phyloP scores from a whole-genome alignment of 441 rosid species.

The Eruca vesicaria region DNA sequence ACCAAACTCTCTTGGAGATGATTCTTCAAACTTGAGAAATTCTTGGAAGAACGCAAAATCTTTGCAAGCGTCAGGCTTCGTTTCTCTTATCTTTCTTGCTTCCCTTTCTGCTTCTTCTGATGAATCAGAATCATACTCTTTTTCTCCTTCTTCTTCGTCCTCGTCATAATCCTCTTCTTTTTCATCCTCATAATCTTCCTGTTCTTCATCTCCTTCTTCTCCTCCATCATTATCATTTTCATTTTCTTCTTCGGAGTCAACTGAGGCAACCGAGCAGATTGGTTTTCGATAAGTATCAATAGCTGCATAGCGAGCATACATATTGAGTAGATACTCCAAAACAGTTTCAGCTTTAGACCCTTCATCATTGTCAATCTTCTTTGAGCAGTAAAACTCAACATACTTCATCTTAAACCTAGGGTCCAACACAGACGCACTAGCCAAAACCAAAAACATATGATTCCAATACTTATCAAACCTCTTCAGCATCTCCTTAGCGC shows the following conservation, averaged over 20 bases:
- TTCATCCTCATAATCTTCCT: neutral
- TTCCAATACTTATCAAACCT: slow-evolving; percentile 74
- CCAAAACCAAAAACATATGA: slow-evolving; percentile 63
- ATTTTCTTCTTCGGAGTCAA: neutral
- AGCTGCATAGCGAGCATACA: slow-evolving; percentile 25
- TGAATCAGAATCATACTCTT: neutral
- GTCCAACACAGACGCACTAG: slow-evolving; percentile 78
- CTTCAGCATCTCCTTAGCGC: slow-evolving; percentile 44
- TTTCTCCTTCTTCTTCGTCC: neutral
- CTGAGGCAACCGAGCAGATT: neutral
- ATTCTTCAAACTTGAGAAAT: slow-evolving; percentile 23
- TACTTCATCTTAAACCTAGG: slow-evolving; percentile 83
- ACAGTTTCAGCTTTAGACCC: slow-evolving; percentile 26
- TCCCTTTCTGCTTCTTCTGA: neutral
- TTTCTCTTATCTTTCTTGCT: neutral
- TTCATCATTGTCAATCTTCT: slow-evolving; percentile 42
- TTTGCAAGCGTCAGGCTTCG: slow-evolving; percentile 18
- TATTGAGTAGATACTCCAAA: slow-evolving; percentile 11
- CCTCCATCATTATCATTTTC: neutral
- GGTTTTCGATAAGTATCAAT: slow-evolving; percentile 9
- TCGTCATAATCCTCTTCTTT: neutral
- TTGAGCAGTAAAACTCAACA: slow-evolving; percentile 69
- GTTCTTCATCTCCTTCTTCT: neutral
- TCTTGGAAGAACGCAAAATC: slow-evolving; percentile 25
- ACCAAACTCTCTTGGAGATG: neutral